These are phyloP conservation scores for Pseudocercospora fijiensis DNA, from an alignment of 2,329 filamentous ascomycete genomes.

Conservation along the genomic window DNA sequence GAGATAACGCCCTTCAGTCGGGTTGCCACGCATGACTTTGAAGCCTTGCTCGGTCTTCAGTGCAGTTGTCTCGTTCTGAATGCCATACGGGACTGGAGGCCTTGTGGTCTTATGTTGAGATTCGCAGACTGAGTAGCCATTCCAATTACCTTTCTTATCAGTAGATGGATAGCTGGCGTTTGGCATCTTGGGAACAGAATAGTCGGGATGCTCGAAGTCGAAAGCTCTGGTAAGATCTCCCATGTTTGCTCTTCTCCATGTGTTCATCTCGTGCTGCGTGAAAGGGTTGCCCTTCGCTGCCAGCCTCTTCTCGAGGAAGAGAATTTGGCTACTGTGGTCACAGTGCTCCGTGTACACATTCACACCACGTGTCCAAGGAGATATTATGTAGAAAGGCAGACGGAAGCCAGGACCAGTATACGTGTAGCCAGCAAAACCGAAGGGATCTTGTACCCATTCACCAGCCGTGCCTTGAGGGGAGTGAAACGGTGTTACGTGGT, in stretches of 20 bases:
- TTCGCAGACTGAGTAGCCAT: conserved; percentile 49
- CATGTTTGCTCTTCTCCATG: conserved; percentile 51
- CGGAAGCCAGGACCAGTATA: conserved; percentile 51
- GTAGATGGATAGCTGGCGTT: conserved; percentile 46
- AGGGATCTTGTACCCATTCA: conserved; percentile 54
- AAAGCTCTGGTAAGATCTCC: conserved; percentile 51
- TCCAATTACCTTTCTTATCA: conserved; percentile 46
- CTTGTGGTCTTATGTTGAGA: conserved; percentile 39
- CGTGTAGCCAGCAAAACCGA: conserved; percentile 44
- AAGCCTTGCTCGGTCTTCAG: conserved; percentile 54
- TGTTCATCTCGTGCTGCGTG: conserved; percentile 45
- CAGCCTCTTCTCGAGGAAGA: conserved; percentile 56
- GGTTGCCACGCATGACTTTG: conserved; percentile 53
- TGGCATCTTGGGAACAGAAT: conserved; percentile 50
- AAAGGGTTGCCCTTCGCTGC: conserved; percentile 46
- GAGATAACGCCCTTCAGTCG: conserved; percentile 58
- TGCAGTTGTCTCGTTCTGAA: conserved; percentile 42
- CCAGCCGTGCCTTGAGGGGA: conserved; percentile 54
- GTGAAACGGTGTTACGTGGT: conserved; percentile 55
- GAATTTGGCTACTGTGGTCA: conserved; percentile 57
- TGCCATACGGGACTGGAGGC: conserved; percentile 52
- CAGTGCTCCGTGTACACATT: conserved; percentile 56
- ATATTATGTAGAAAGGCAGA: conserved; percentile 57
- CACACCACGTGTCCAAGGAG: conserved; percentile 56
- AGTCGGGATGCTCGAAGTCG: conserved; percentile 51